Conservation (phyloP, 805 yeast species). For the Nakazawaea pomicola region DNA sequence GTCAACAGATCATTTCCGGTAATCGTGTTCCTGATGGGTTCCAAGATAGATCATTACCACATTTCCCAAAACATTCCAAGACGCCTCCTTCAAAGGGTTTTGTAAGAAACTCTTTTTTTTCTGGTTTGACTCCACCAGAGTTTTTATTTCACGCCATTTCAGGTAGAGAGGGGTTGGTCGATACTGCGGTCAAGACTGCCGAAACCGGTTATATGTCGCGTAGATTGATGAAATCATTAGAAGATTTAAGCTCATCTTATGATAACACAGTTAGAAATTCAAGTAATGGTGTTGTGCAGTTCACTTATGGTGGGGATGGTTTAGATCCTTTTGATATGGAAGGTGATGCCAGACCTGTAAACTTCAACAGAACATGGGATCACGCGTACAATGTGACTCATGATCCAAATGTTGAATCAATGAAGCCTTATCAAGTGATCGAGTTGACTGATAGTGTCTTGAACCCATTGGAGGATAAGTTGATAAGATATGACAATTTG, state of each 20-base stretch:
- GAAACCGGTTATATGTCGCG: conserved; percentile 99
- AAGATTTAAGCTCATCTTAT: conserved; percentile 89
- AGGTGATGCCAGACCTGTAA: conserved; percentile 96
- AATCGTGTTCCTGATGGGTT: conserved; percentile 99
- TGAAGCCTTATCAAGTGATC: conserved; percentile 67
- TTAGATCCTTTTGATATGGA: conserved; percentile 98
- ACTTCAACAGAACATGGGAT: conserved; percentile 91
- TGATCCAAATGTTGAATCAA: conserved; percentile 43
- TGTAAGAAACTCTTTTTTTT: conserved; percentile 90
- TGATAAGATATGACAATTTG: conserved; percentile 67
- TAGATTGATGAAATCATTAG: conserved; percentile 94
- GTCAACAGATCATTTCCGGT: conserved; percentile 98
- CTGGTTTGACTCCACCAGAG: conserved; percentile 95
- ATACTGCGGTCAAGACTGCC: conserved; percentile 98
- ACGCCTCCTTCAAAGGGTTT: conserved; percentile 98
- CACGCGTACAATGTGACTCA: conserved; percentile 78
- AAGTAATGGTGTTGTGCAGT: conserved; percentile 93
- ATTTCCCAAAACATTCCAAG: conserved; percentile 90
- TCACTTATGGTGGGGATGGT: conserved; percentile 98
- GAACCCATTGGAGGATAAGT: conserved; percentile 51
- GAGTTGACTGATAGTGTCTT: conserved; percentile 51
- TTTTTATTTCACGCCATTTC: conserved; percentile 97
- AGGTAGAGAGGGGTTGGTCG: conserved; percentile 99
- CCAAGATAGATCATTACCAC: conserved; percentile 97
- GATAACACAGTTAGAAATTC: conserved; percentile 95